A percentile compares a stretch with the other conserved stretches of the same genome.
phyloP scores from a whole-genome alignment of 1,284 basidiomycete species.

The Butyriboletus appendiculatus region DNA sequence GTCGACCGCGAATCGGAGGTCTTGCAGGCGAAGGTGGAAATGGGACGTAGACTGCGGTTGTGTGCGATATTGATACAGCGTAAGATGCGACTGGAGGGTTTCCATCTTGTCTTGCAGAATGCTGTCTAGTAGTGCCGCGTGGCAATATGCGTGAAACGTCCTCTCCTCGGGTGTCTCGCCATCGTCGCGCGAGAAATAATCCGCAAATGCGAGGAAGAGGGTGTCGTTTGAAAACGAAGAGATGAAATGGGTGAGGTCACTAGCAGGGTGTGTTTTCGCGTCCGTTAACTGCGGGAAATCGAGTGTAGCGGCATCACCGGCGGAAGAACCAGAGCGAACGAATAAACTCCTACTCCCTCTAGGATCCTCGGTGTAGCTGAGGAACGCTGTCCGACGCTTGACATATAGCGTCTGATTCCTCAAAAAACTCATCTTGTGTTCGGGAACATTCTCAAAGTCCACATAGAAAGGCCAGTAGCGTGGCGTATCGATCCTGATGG shows the following conservation, averaged over 20 bases:
- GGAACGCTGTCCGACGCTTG: constrained; percentile 88
- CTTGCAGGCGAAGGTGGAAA: constrained; percentile 67
- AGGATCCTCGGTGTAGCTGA: constrained; percentile 92
- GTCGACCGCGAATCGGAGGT: constrained; percentile 67
- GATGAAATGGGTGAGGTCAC: constrained; percentile 81
- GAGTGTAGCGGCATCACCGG: constrained; percentile 72
- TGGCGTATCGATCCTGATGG: constrained; percentile 86
- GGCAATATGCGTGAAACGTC: constrained; percentile 71
- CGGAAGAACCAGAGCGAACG: constrained; percentile 74
- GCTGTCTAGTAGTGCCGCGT: constrained; percentile 82
- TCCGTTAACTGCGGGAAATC: constrained; percentile 80
- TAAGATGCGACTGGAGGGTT: constrained; percentile 73
- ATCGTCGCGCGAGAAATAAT: constrained; percentile 66
- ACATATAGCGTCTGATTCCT: constrained; percentile 85
- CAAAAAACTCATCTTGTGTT: constrained; percentile 71
- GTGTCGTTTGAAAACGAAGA: constrained; percentile 81
- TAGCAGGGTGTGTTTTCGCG: constrained; percentile 61
- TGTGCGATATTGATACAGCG: constrained; percentile 64
- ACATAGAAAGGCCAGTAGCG: constrained; percentile 93
- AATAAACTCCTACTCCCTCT: constrained; percentile 90
- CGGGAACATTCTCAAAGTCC: constrained; percentile 66
- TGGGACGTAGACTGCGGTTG: constrained; percentile 56
- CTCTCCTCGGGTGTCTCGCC: constrained; percentile 58
- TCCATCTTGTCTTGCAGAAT: constrained; percentile 87
- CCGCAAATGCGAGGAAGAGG: constrained; percentile 73